Percentiles rank a stretch among this genome's conserved stretches.
Evolutionary conservation across 148 eudicot species (phyloP).

Genomic region (Cornus controversa): DNA sequence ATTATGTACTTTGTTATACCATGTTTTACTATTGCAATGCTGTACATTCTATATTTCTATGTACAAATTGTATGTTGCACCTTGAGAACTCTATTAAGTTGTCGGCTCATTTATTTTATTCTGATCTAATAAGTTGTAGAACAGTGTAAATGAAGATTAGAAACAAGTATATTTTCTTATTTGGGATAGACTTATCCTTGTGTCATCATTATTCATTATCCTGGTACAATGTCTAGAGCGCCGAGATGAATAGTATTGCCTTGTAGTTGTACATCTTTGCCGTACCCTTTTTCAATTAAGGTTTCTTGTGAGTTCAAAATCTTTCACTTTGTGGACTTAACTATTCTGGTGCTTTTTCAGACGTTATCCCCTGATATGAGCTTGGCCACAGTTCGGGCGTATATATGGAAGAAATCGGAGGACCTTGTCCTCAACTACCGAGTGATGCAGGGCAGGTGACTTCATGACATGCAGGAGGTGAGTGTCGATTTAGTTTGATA

Average conservation of each 20-base stretch:
- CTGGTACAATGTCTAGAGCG: neutral
- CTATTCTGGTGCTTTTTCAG: slow-evolving; percentile 38
- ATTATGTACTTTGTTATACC: neutral
- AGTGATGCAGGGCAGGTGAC: slow-evolving; percentile 59
- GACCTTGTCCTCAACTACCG: slow-evolving; percentile 85
- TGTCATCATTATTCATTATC: neutral
- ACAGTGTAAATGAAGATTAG: neutral
- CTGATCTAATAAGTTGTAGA: neutral
- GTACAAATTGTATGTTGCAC: neutral
- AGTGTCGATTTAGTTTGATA: slow-evolving; percentile 12
- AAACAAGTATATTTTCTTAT: neutral
- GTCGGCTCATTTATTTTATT: neutral
- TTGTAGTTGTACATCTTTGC: neutral
- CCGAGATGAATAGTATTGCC: neutral
- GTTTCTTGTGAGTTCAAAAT: neutral
- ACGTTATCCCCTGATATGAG: slow-evolving; percentile 93
- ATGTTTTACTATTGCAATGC: neutral
- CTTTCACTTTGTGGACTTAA: too few species aligned
- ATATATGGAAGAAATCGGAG: slow-evolving; percentile 91
- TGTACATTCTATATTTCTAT: too few species aligned
- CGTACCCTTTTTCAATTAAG: neutral
- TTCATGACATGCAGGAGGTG: slow-evolving; percentile 24
- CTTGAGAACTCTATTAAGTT: neutral
- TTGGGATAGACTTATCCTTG: neutral
- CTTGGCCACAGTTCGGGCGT: slow-evolving; percentile 87